A percentile compares a stretch with the other conserved stretches of the same genome.
phyloP scores from a whole-genome alignment of 2,329 filamentous ascomycete species.

The Clonostachys solani region DNA sequence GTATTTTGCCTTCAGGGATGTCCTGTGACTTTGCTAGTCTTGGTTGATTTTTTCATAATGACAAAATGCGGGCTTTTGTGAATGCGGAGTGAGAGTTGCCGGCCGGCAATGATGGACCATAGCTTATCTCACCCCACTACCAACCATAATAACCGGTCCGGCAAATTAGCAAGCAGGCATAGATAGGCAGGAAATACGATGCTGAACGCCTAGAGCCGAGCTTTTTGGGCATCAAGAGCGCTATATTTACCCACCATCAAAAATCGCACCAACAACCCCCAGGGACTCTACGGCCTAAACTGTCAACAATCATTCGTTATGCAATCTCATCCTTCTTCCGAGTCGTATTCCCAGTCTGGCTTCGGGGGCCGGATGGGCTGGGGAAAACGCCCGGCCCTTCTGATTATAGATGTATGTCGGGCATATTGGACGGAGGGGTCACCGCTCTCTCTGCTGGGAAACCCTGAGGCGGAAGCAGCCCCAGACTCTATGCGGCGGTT shows the following conservation, averaged over 20 bases:
- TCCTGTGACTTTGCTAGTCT: no score
- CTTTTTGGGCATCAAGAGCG: no score
- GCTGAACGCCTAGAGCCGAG: no score
- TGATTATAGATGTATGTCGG: conserved; percentile 41
- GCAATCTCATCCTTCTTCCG: not conserved
- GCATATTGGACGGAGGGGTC: conserved; percentile 37
- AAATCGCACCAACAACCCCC: no score
- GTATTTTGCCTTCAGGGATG: no score
- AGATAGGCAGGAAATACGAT: no score
- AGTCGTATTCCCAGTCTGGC: conserved; percentile 23
- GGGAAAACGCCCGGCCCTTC: conserved; percentile 32
- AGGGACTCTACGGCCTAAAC: no score
- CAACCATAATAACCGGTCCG: not conserved
- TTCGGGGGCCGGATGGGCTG: conserved; percentile 36
- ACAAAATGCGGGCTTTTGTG: no score
- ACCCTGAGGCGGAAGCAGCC: conserved; percentile 24
- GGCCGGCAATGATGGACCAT: not conserved
- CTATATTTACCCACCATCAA: no score
- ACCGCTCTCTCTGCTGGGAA: conserved; percentile 30
- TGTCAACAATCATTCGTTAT: no score
- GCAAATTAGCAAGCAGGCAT: not conserved
- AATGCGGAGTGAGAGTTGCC: no score
- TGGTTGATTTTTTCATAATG: no score
- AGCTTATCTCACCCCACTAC: not conserved
- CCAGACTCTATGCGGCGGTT: conserved; percentile 31